Evolutionary conservation across 2,329 filamentous ascomycete species (phyloP).

Genomic region (Aspergillus chevalieri): DNA sequence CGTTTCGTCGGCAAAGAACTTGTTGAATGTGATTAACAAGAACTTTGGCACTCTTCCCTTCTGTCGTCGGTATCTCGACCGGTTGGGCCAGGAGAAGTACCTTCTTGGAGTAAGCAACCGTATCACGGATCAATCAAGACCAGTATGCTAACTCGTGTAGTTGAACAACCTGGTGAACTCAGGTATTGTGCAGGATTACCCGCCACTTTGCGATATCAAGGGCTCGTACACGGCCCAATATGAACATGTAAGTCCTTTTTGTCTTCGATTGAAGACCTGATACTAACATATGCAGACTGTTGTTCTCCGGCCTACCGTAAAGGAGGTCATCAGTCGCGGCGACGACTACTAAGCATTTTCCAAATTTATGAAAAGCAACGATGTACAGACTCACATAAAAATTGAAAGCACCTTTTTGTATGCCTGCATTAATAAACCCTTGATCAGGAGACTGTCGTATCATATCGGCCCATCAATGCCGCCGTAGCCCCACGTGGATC

Average conservation of each 20-base stretch:
- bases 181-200: slow-evolving; percentile 85
- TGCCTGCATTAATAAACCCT: slow-evolving; percentile 1
- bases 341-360: slow-evolving; percentile 63
- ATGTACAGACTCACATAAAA: background rate
- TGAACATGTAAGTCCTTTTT: slow-evolving; percentile 68
- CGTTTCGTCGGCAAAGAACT: slow-evolving; percentile 73
- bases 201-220: slow-evolving; percentile 83
- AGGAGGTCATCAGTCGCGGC: slow-evolving; percentile 80
- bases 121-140: background rate
- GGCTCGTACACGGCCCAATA: slow-evolving; percentile 92
- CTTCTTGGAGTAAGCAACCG: slow-evolving; percentile 66
- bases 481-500: slow-evolving; percentile 34
- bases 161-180: slow-evolving; percentile 77
- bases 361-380: background rate
- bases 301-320: slow-evolving; percentile 69
- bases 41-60: slow-evolving; percentile 93
- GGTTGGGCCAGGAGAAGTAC: slow-evolving; percentile 92
- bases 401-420: background rate
- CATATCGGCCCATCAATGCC: slow-evolving; percentile 10
- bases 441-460: slow-evolving; percentile 1
- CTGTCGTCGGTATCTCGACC: slow-evolving; percentile 83
- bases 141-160: slow-evolving; percentile 40
- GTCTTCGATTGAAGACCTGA: background rate
- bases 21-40: slow-evolving; percentile 87
- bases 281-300: slow-evolving; percentile 54